Percentiles rank a stretch among this genome's conserved stretches.
These are phyloP conservation scores for Crucihimalaya himalaica DNA, from an alignment of 345 rosid genomes.

Conservation along the genomic window DNA sequence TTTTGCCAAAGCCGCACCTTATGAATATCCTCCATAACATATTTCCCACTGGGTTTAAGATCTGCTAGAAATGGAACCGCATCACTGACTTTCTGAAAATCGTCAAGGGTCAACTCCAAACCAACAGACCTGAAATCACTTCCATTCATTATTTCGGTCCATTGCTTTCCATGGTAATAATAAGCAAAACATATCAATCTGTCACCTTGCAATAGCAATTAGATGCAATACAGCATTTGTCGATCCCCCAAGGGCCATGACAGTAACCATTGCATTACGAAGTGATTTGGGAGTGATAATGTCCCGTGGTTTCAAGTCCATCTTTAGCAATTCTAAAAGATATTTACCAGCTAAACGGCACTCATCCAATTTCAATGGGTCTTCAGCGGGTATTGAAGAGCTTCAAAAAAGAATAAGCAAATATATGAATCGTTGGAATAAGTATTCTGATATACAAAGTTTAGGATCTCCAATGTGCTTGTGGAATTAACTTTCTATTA, in stretches of 20 bases:
- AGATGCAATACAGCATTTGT: constrained; percentile 97
- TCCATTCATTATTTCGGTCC: constrained; percentile 28
- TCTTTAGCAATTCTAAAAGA: constrained; percentile 70
- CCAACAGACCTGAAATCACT: constrained; percentile 86
- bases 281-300: constrained; percentile 80
- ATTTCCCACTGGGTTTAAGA: constrained; percentile 97
- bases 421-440: background rate
- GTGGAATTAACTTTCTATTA: background rate
- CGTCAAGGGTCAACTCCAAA: constrained; percentile 81
- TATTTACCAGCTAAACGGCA: constrained; percentile 93
- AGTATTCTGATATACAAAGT: background rate
- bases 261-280: constrained; percentile 94
- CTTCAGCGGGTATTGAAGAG: constrained; percentile 98
- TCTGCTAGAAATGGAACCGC: constrained; percentile 92
- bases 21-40: constrained; percentile 96
- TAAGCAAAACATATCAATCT: background rate
- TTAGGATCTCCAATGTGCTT: background rate
- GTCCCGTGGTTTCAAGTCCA: constrained; percentile 95
- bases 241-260: constrained; percentile 98
- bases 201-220: constrained; percentile 94
- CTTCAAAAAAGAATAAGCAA: constrained; percentile 43
- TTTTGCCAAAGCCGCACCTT: constrained; percentile 54
- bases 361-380: constrained; percentile 85
- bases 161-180: constrained; percentile 9
- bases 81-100: constrained; percentile 95